phyloP scores from a whole-genome alignment of 805 yeast species.

The Wickerhamiella slavikovae region DNA sequence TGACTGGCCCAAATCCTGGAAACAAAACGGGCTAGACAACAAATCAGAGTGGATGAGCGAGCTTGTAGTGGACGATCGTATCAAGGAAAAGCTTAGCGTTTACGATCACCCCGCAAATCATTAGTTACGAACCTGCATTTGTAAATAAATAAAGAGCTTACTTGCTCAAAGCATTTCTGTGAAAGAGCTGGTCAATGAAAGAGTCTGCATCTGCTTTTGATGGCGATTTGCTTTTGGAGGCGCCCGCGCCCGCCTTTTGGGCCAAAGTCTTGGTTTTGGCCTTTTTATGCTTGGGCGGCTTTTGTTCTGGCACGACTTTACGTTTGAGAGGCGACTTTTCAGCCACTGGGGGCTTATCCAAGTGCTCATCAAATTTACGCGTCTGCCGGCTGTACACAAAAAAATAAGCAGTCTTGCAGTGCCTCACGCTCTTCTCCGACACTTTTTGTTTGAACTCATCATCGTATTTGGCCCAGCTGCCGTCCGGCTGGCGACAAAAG shows the following conservation, averaged over 20 bases:
- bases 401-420: slow-evolving; percentile 80
- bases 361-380: too few species aligned
- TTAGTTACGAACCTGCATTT: not conserved
- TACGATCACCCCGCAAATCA: too few species aligned
- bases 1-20: slow-evolving; percentile 81
- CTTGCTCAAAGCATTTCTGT: too few species aligned
- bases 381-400: slow-evolving; percentile 62
- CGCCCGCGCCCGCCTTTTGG: too few species aligned
- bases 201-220: too few species aligned
- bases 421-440: slow-evolving; percentile 50
- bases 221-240: too few species aligned
- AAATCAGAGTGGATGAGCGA: slow-evolving; percentile 80
- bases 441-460: slow-evolving; percentile 71
- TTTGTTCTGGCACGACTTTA: too few species aligned
- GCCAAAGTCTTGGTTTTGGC: too few species aligned
- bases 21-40: slow-evolving; percentile 47
- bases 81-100: slow-evolving; percentile 26
- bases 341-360: too few species aligned
- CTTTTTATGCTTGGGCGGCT: too few species aligned
- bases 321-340: too few species aligned
- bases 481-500: slow-evolving; percentile 80
- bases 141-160: not conserved
- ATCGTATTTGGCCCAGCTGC: slow-evolving; percentile 83
- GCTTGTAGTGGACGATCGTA: slow-evolving; percentile 46
- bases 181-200: too few species aligned